Conservation (phyloP, 225 moss, liverwort and hornwort genomes). For the Pseudoscleropodium purum region DNA sequence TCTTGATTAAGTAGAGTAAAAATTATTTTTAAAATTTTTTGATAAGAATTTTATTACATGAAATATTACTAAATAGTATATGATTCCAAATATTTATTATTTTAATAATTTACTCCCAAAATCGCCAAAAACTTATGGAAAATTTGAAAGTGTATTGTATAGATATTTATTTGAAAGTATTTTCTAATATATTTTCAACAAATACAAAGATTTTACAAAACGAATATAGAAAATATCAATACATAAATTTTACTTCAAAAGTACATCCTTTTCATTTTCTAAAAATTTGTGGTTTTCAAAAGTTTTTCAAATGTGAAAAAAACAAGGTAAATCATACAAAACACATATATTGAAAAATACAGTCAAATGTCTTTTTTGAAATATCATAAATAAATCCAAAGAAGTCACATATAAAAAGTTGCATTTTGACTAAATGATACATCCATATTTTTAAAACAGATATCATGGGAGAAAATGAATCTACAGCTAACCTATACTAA, state of each 20-base stretch:
- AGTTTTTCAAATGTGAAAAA: background rate
- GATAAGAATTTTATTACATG: rapidly evolving
- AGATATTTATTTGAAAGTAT: background rate
- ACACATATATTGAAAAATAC: background rate
- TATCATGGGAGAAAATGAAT: background rate
- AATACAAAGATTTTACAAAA: background rate
- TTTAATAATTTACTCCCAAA: background rate
- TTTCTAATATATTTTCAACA: background rate
- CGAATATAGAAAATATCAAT: background rate
- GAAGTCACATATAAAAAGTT: background rate
- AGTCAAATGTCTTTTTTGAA: background rate
- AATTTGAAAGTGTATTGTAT: background rate
- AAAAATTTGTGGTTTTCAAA: too few relatives aligned
- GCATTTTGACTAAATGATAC: background rate
- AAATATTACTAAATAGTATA: background rate
- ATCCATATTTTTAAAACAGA: background rate
- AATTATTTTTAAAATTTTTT: too few relatives aligned
- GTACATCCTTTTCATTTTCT: background rate
- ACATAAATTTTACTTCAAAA: background rate
- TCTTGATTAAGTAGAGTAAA: background rate
- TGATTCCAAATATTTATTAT: background rate
- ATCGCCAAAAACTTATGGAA: background rate
- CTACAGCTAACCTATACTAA: rapidly evolving
- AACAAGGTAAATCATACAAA: background rate
- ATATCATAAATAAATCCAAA: background rate